Evolutionary conservation across 1,139 yeast species (phyloP).

Genomic region (Pneumocystis murina): DNA sequence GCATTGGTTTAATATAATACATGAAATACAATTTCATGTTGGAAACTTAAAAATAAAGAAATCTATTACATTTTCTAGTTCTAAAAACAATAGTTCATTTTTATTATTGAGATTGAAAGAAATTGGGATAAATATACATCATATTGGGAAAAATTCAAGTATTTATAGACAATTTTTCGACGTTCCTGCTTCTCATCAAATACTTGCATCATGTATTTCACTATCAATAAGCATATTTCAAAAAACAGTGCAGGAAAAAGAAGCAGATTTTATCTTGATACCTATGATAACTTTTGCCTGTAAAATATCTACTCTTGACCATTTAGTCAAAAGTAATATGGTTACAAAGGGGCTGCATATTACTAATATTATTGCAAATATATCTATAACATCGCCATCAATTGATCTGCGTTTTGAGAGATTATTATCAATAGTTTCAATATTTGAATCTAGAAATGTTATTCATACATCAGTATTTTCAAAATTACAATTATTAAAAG

Average conservation of each 20-base stretch:
- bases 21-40: constrained; percentile 15
- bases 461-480: background rate
- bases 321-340: constrained; percentile 19
- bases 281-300: constrained; percentile 27
- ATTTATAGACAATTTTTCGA: constrained; percentile 27
- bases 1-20: constrained; percentile 8
- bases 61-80: constrained; percentile 4
- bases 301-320: constrained; percentile 26
- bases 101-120: constrained; percentile 25
- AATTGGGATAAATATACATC: constrained; percentile 25
- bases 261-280: constrained; percentile 26
- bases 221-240: constrained; percentile 21
- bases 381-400: constrained; percentile 27
- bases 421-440: constrained; percentile 12
- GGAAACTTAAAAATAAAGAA: constrained; percentile 11
- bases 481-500: background rate
- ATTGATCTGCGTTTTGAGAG: constrained; percentile 20
- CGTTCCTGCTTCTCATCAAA: constrained; percentile 28
- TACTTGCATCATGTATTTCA: constrained; percentile 26
- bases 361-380: constrained; percentile 17
- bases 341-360: constrained; percentile 15
- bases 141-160: constrained; percentile 27
- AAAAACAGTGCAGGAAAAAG: constrained; percentile 18
- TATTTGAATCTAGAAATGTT: background rate
- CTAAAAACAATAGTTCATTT: constrained; percentile 7